A percentile compares a stretch with the other conserved stretches of the same genome.
phyloP scores from a whole-genome alignment of 2,329 filamentous ascomycete genomes.

The Grosmannia clavigera region DNA sequence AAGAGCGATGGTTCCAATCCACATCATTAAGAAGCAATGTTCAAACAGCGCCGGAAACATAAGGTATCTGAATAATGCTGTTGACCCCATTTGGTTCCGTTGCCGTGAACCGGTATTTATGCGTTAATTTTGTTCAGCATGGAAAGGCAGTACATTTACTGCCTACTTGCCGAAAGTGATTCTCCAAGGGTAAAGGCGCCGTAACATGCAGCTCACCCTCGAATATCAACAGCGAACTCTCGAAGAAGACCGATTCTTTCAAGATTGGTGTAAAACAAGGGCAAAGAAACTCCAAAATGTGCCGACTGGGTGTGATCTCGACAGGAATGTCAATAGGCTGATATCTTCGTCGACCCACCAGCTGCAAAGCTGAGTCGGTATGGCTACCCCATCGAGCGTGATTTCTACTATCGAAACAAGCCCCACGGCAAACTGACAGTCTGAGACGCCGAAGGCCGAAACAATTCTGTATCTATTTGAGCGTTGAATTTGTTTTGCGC shows the following conservation, averaged over 20 bases:
- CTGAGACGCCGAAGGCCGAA: too few relatives aligned
- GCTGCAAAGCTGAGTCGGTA: not conserved
- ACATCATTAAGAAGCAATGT: too few relatives aligned
- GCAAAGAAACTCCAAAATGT: not conserved
- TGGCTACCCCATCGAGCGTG: not conserved
- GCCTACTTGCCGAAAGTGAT: not conserved
- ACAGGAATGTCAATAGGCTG: not conserved
- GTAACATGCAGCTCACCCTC: not conserved
- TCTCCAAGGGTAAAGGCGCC: not conserved
- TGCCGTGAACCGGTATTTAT: too few relatives aligned
- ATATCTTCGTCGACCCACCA: not conserved
- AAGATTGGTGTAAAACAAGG: not conserved
- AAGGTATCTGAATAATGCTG: too few relatives aligned
- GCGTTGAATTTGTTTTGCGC: too few relatives aligned
- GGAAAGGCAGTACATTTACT: not conserved
- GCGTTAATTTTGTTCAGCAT: not conserved
- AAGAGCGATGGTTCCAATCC: too few relatives aligned
- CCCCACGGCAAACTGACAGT: too few relatives aligned
- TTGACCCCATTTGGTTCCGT: too few relatives aligned
- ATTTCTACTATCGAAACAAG: not conserved
- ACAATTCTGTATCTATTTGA: too few relatives aligned
- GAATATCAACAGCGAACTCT: not conserved
- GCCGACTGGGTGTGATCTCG: not conserved
- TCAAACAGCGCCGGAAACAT: too few relatives aligned
- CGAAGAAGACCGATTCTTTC: not conserved